These are phyloP conservation scores for Penicillium psychrosexuale DNA, from an alignment of 2,329 filamentous ascomycete species.

Conservation along the genomic window DNA sequence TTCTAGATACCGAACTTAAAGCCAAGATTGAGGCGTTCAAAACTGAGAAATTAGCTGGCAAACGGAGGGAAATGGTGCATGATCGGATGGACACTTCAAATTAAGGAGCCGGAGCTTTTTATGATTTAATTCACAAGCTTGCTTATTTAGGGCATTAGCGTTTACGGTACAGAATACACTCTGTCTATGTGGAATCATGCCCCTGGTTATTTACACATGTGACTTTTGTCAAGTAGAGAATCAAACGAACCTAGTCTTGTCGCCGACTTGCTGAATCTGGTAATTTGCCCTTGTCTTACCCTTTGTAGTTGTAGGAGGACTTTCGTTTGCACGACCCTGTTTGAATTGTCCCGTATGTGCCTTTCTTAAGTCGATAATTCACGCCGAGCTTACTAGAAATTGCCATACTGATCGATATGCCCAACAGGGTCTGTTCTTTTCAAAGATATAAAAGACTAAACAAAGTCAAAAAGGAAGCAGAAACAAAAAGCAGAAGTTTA, in stretches of 20 bases:
- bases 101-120: constrained; percentile 9
- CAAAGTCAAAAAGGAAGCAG: not conserved
- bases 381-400: not conserved
- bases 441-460: not conserved
- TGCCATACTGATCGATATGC: not conserved
- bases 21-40: constrained; percentile 61
- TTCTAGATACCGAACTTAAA: constrained; percentile 53
- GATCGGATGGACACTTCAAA: constrained; percentile 41
- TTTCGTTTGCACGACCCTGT: not conserved
- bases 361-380: not conserved
- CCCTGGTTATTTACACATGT: not conserved
- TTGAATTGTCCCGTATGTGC: not conserved
- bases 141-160: constrained; percentile 1
- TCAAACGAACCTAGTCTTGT: constrained; percentile 38
- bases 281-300: not conserved
- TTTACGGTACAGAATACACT: not conserved
- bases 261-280: not conserved
- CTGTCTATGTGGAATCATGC: not conserved
- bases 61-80: constrained; percentile 30
- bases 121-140: not conserved
- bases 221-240: not conserved
- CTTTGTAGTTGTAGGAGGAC: not conserved
- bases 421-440: not conserved
- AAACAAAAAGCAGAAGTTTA: not conserved
- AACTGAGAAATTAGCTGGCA: constrained; percentile 42